phyloP scores from a whole-genome alignment of 495 filamentous ascomycete species.

The Aspergillus biplanus region DNA sequence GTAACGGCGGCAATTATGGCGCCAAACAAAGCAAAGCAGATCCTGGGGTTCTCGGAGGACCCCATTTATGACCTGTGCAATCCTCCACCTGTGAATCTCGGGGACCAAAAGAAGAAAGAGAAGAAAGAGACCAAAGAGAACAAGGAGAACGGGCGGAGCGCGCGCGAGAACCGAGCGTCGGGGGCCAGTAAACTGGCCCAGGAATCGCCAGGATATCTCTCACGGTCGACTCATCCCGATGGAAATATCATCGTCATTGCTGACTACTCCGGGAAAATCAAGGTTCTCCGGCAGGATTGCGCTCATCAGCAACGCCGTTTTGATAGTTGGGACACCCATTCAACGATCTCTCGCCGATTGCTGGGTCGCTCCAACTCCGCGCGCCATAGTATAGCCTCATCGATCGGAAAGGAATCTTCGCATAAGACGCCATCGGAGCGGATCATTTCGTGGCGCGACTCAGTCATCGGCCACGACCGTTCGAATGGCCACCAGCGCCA shows the following conservation, averaged over 20 bases:
- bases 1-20: conserved; percentile 88
- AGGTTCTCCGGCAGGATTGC: conserved; percentile 93
- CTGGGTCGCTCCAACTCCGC: conserved; percentile 69
- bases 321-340: conserved; percentile 60
- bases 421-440: conserved; percentile 72
- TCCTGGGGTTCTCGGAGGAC: conserved; percentile 80
- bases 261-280: conserved; percentile 85
- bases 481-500: conserved; percentile 46
- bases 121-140: too few relatives aligned
- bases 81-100: conserved; percentile 85
- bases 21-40: conserved; percentile 74
- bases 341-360: conserved; percentile 76
- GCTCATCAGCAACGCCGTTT: conserved; percentile 65
- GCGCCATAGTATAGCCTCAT: conserved; percentile 55
- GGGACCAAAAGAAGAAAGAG: conserved; percentile 67
- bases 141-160: conserved; percentile 57
- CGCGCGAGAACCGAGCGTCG: conserved; percentile 32
- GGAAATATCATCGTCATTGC: conserved; percentile 94
- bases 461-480: conserved; percentile 60
- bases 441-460: conserved; percentile 92
- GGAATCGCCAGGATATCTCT: conserved; percentile 70
- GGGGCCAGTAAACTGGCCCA: conserved; percentile 59
- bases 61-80: conserved; percentile 97
- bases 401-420: conserved; percentile 47
- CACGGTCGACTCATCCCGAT: conserved; percentile 73